Percentiles rank a stretch among this genome's conserved stretches.
Evolutionary conservation across 2,329 filamentous ascomycete species (phyloP).

Genomic region (Trichoderma sp.): DNA sequence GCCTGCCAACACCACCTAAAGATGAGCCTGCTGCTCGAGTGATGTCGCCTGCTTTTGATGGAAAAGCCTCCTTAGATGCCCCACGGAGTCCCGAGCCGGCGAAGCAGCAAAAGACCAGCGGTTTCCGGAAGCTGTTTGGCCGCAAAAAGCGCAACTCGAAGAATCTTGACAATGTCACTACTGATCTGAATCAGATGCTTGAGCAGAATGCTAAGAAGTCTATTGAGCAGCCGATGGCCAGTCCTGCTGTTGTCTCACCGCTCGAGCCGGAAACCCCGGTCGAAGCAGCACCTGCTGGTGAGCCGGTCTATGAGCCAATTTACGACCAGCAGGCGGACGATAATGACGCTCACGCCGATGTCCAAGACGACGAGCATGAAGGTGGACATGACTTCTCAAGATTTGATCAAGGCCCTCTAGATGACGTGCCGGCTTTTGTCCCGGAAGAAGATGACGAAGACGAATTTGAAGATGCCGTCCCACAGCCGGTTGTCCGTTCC

Average conservation of each 20-base stretch:
- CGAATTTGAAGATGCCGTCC: conserved; percentile 43
- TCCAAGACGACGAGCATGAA: conserved; percentile 55
- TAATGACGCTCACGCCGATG: conserved; percentile 61
- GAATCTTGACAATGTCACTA: conserved; percentile 54
- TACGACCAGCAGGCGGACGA: conserved; percentile 25
- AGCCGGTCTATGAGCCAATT: conserved; percentile 27
- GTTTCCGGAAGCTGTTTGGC: conserved; percentile 66
- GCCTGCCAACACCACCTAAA: conserved; percentile 32
- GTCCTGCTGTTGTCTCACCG: conserved; percentile 30
- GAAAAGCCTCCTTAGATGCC: conserved; percentile 25
- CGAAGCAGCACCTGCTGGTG: background rate
- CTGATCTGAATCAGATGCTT: conserved; percentile 55
- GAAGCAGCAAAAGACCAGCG: conserved; percentile 49
- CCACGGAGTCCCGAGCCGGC: conserved; percentile 39
- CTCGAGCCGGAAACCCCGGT: background rate
- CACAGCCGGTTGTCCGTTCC: conserved; percentile 53
- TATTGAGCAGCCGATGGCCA: conserved; percentile 27
- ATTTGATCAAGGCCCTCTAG: conserved; percentile 87
- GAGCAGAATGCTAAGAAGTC: conserved; percentile 37
- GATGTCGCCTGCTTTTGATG: conserved; percentile 2
- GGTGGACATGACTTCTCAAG: conserved; percentile 62
- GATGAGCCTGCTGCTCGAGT: conserved; percentile 18
- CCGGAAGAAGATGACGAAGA: conserved; percentile 59
- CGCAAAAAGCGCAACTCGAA: conserved; percentile 64
- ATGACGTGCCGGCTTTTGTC: conserved; percentile 82